phyloP scores from a whole-genome alignment of 2,329 filamentous ascomycete genomes.

The Macrophomina phaseolina region DNA sequence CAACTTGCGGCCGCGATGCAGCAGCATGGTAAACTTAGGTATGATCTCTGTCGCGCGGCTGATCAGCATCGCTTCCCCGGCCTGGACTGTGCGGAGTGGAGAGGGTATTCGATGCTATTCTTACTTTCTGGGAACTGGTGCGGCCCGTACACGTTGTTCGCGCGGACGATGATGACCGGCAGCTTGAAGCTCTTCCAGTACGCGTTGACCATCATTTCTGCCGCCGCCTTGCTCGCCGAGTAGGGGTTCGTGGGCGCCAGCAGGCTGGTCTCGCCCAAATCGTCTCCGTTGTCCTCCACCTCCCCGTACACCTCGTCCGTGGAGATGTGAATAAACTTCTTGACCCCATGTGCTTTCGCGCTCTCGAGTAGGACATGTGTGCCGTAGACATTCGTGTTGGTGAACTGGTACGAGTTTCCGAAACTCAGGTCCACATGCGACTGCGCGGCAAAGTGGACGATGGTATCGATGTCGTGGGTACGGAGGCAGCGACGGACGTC shows the following conservation, averaged over 20 bases:
- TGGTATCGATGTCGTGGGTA: slow-evolving; percentile 74
- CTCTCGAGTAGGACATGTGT: slow-evolving; percentile 84
- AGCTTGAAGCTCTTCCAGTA: slow-evolving; percentile 84
- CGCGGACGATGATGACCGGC: slow-evolving; percentile 77
- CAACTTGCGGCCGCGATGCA: slow-evolving; percentile 69
- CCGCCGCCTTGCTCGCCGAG: slow-evolving; percentile 79
- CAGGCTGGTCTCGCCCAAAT: slow-evolving; percentile 74
- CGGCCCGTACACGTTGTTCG: slow-evolving; percentile 86
- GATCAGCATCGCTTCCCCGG: slow-evolving; percentile 22
- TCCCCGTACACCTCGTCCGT: slow-evolving; percentile 89
- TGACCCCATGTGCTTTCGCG: slow-evolving; percentile 72
- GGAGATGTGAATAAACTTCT: slow-evolving; percentile 79
- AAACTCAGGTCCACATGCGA: slow-evolving; percentile 85
- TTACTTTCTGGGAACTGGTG: slow-evolving; percentile 84
- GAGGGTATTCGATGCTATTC: slow-evolving; percentile 39
- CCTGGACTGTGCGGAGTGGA: slow-evolving; percentile 2
- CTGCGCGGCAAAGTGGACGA: slow-evolving; percentile 86
- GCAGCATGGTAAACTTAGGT: slow-evolving; percentile 77
- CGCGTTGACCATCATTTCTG: slow-evolving; percentile 86
- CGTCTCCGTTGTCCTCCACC: slow-evolving; percentile 72
- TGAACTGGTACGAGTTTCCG: slow-evolving; percentile 81
- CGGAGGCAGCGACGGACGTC: slow-evolving; percentile 75
- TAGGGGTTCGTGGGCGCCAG: slow-evolving; percentile 83
- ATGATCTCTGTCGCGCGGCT: slow-evolving; percentile 69
- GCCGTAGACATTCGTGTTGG: slow-evolving; percentile 80